Base-by-base conservation (phyloP, 2,329 filamentous ascomycete species). In the Ramularia endophylla region DNA sequence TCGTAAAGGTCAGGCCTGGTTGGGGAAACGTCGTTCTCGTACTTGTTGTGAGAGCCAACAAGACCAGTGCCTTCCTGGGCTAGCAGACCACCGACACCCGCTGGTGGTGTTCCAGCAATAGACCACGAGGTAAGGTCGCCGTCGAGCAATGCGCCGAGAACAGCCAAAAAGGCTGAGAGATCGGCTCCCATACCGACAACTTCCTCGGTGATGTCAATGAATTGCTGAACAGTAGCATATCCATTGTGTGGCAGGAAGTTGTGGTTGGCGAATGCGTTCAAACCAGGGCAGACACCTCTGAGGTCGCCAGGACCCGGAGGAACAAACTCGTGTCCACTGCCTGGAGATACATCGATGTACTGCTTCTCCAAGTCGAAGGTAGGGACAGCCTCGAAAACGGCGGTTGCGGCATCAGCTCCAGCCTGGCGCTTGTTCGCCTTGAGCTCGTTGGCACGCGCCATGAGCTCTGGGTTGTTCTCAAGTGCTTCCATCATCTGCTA, bases 181-280 rank as follows among this genome's bases (percentile, higher is more conserved):
- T 62, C 52, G 2, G 44, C 20, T 12, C 58, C 59, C 60, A 64
- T 64, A 17, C 60, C 60, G 31, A 62, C 59, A 8, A 61, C 59
- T 13, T 39, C 28, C 17, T 35, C 45, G 2, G 56, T 59, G 27
- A 47, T 50, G 19, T 57, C 47, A 43, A 59, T 48, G 49, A 57
- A 61, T 16, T 61, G 51, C 15, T 42, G 17, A 28, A 59, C 52
- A 8, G 58, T 60, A 3, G 52, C 59, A 27, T 58, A 55, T 13
- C 59, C 59, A 27, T 61, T 55, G 44, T 55, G 57, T 5, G 59
- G 58, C 1, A 62, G 43, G 41, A 59, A 61, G 25, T 43, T 44
- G 36, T 22, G 15, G 41, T 58, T 53, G 28, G 50, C 48, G 9
- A 54, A 54, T 2, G 63, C 59, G 44, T 63, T 63, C 12, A 34